Conservation (phyloP, 768 basidiomycete species). For the Lactifluus piperatus region DNA sequence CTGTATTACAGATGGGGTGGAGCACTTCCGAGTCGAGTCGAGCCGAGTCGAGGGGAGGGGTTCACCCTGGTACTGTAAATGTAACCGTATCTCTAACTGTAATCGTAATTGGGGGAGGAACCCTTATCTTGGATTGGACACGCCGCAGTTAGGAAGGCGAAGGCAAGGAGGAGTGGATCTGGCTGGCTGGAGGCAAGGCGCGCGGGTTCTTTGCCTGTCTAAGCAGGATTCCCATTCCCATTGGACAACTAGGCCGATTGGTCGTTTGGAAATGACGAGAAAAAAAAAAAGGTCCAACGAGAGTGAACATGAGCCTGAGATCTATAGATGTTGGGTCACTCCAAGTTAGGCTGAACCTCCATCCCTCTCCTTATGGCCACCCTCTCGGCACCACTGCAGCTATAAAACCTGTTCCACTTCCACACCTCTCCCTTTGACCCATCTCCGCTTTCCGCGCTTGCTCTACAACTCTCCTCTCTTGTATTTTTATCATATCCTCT, state of each 20-base stretch:
- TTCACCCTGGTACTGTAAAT: not conserved
- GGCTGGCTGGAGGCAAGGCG: not conserved
- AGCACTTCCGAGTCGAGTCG: not conserved
- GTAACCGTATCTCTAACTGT: not conserved
- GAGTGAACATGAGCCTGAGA: not conserved
- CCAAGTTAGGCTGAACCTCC: conserved; percentile 10
- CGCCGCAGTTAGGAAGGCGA: conserved; percentile 10
- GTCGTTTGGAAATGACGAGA: conserved; percentile 11
- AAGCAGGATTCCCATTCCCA: conserved; percentile 8
- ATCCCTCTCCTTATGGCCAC: conserved; percentile 5
- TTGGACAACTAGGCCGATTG: conserved; percentile 18
- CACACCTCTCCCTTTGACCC: conserved; percentile 19
- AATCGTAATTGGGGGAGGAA: not conserved
- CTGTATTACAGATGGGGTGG: not conserved
- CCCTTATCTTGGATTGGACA: conserved; percentile 9
- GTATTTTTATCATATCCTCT: conserved; percentile 1
- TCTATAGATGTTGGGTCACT: conserved; percentile 17
- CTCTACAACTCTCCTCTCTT: not conserved
- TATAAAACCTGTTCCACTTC: conserved; percentile 26
- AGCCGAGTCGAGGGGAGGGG: not conserved
- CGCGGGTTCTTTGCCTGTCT: not conserved
- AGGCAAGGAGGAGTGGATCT: not conserved
- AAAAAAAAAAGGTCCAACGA: conserved; percentile 9
- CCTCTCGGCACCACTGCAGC: conserved; percentile 3
- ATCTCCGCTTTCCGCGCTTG: conserved; percentile 12